These are phyloP conservation scores for Irpex sp. DNA, from an alignment of 1,284 basidiomycete species.

Conservation along the genomic window DNA sequence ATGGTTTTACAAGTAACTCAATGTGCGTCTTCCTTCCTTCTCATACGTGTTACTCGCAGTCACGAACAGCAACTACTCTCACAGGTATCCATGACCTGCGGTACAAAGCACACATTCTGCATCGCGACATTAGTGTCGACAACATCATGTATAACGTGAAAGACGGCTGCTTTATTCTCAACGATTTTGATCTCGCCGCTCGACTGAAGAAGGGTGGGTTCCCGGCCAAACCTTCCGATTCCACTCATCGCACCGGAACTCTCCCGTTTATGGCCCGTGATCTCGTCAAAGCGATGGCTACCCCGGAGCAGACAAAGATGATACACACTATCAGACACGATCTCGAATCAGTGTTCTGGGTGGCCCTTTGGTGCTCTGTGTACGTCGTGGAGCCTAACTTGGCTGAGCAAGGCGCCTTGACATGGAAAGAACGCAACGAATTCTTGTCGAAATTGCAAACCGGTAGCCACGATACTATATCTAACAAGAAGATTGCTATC, in stretches of 20 bases:
- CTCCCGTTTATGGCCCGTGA: conserved; percentile 10
- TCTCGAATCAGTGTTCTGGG: neutral
- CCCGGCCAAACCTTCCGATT: neutral
- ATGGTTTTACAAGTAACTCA: neutral
- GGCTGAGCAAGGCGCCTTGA: too few relatives aligned
- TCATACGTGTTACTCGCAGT: neutral
- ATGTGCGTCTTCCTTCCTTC: neutral
- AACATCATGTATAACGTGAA: conserved; percentile 9
- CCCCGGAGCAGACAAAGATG: neutral
- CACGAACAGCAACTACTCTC: neutral
- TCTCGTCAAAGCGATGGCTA: conserved; percentile 3
- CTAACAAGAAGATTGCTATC: too few relatives aligned
- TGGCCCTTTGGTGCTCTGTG: too few relatives aligned
- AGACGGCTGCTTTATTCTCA: conserved; percentile 7
- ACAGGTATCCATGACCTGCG: conserved; percentile 7
- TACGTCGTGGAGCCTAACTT: too few relatives aligned
- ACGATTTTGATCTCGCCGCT: conserved; percentile 10
- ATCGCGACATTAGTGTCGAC: conserved; percentile 6
- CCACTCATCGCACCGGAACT: conserved; percentile 9
- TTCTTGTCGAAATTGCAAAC: too few relatives aligned
- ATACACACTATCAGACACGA: neutral
- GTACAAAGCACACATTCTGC: conserved; percentile 8
- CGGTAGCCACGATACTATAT: too few relatives aligned
- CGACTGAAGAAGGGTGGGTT: neutral
- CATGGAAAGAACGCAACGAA: too few relatives aligned